phyloP scores from a whole-genome alignment of 768 basidiomycete genomes.

The Phaffia tasmanica region DNA sequence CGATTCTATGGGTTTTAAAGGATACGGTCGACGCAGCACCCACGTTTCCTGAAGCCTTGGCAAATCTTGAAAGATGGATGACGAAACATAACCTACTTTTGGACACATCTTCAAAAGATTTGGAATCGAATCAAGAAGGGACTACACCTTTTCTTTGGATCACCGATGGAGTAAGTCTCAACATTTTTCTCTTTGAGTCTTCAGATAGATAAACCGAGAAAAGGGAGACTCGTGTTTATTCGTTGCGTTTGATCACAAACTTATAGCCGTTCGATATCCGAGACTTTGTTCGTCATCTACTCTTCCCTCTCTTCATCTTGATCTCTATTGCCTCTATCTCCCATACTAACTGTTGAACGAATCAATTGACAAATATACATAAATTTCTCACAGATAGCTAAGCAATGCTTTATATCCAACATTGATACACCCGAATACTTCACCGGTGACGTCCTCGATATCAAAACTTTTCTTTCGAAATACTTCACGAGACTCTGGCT shows the following conservation, averaged over 20 bases:
- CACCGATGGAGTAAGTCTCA: slow-evolving; percentile 30
- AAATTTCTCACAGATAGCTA: slow-evolving; percentile 40
- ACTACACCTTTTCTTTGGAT: slow-evolving; percentile 21
- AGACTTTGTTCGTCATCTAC: slow-evolving; percentile 50
- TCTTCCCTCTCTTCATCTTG: background rate
- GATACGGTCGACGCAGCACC: slow-evolving; percentile 70
- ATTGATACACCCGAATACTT: slow-evolving; percentile 43
- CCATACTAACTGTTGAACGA: background rate
- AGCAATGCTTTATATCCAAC: slow-evolving; percentile 79
- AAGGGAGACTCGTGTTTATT: background rate
- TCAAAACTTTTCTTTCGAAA: slow-evolving; percentile 5
- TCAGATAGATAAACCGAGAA: background rate
- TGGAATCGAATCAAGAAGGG: background rate
- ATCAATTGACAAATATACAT: too few species aligned
- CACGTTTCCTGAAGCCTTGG: slow-evolving; percentile 57
- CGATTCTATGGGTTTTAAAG: slow-evolving; percentile 41
- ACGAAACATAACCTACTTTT: slow-evolving; percentile 55
- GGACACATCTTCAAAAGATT: slow-evolving; percentile 26
- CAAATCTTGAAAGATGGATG: slow-evolving; percentile 56
- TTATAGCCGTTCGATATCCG: slow-evolving; percentile 55
- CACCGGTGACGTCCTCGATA: slow-evolving; percentile 14
- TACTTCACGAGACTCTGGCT: too few species aligned
- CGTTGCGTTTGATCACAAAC: slow-evolving; percentile 22
- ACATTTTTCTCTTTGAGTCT: background rate
- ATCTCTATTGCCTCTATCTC: too few species aligned